Evolutionary conservation across 306 rosid species (phyloP), one percentile per base, ranked within the genome.

Genomic region (Elaeagnus macrophylla): DNA sequence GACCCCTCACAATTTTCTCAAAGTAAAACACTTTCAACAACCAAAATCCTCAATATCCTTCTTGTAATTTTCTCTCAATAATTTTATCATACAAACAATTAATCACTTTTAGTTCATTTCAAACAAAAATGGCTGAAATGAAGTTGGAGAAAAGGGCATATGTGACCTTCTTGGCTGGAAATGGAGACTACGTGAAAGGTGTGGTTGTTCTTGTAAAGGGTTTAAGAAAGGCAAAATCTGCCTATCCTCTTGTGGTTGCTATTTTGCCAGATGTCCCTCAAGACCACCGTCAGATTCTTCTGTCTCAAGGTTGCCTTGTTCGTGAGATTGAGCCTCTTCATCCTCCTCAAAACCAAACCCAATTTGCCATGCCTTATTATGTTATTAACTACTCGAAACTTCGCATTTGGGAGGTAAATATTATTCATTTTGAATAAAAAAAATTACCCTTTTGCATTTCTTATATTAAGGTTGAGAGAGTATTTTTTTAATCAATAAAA

Each of bases 371-470:
- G 85, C 81, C 85, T 2, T 79, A 79, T 39, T 79, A 59, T 61
- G 85, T 79, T 67, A 79, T 79, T 59, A 79, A 79, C 66, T 79
- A 79, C 74, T 79, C 85, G 7, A 79, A 79, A 60, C 85, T 79
- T 43, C 78, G 85, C 37, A 79, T 79, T 9, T 79, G 85, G 85
- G 81, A 69, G 79, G 85, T 79, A 71, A 14, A 5, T 61, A 19
- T 18, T 8, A n/a, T n/a, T n/a, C n/a, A n/a, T n/a, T n/a, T n/a
- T n/a, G n/a, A n/a, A n/a, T n/a, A n/a, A n/a, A n/a, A n/a, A n/a
- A n/a, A n/a, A n/a, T n/a, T n/a, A n/a, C n/a, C n/a, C n/a, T n/a
- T n/a, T n/a, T n/a, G n/a, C n/a, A n/a, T n/a, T n/a, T n/a, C n/a
- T n/a, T n/a, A n/a, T n/a, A n/a, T n/a, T n/a, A n/a, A n/a, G n/a